Evolutionary conservation across 2,329 filamentous ascomycete species (phyloP).

Genomic region (Colletotrichum eleusines): DNA sequence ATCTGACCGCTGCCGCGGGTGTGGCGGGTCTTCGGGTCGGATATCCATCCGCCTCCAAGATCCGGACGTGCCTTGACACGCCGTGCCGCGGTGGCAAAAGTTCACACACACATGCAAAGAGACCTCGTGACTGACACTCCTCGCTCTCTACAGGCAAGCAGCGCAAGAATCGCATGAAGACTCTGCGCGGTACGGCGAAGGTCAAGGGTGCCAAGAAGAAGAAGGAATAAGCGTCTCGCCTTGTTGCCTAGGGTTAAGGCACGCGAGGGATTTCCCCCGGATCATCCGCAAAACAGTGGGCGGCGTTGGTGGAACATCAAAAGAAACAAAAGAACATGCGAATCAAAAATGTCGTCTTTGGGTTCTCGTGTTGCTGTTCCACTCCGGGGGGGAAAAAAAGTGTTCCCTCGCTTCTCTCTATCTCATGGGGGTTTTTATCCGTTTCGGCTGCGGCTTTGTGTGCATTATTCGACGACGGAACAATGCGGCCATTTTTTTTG

Average conservation of each 20-base stretch:
- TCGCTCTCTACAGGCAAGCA: conserved; percentile 84
- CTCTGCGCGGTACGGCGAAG: conserved; percentile 97
- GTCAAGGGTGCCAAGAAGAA: conserved; percentile 94
- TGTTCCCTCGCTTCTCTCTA: conserved; percentile 13
- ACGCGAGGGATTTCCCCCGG: conserved; percentile 40
- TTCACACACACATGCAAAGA: not conserved
- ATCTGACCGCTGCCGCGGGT: not conserved
- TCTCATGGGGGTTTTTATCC: conserved; percentile 26
- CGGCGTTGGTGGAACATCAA: conserved; percentile 42
- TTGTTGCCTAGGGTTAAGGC: conserved; percentile 43
- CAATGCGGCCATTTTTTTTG: conserved; percentile 30
- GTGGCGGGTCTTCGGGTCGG: not conserved
- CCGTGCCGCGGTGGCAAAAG: conserved; percentile 43
- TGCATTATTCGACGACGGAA: conserved; percentile 40
- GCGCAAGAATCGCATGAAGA: conserved; percentile 99
- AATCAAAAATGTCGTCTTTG: conserved; percentile 41
- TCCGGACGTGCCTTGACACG: conserved; percentile 40
- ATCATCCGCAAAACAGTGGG: conserved; percentile 41
- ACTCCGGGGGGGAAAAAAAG: conserved; percentile 4
- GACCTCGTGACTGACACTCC: conserved; percentile 42
- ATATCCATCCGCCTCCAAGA: conserved; percentile 4
- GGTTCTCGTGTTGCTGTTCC: conserved; percentile 31
- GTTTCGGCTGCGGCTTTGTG: conserved; percentile 37
- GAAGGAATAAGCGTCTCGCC: conserved; percentile 81
- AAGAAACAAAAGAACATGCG: conserved; percentile 39